Base-by-base conservation (phyloP, 2,329 filamentous ascomycete species). In the Pseudogymnoascus destructans region DNA sequence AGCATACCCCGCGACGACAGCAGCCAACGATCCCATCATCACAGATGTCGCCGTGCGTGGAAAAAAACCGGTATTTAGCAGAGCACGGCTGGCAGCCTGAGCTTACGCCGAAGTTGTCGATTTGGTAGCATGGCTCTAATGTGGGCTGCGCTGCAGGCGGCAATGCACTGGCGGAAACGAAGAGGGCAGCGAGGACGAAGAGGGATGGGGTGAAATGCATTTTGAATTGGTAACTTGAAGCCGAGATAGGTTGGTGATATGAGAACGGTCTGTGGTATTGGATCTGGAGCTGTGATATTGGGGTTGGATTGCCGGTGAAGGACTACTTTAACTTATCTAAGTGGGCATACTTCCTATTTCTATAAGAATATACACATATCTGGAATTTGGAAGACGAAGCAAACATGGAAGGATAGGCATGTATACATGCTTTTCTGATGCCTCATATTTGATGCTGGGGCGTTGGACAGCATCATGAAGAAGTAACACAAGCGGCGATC, bases 401-500 rank as follows among this genome's bases (percentile, higher is more conserved):
- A 52, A 52, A 30, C 42, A 52, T 1, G n/a, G 23, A 30, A 30
- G 8, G 15, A 5, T 2, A 52, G 9, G 6, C n/a, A 49, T 7
- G 42, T 11, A 17, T 30, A 52, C 23, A 52, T 13, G 3, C 3
- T 17, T 11, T 30, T 27, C n/a, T 30, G 25, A 52, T 17, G 42
- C n/a, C 42, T 52, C 23, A 17, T 9, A 30, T 30, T 30, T 52
- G n/a, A 30, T 30, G 42, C 42, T 30, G 23, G 23, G 25, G 42
- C n/a, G 42, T 27, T 3, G 23, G 42, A 52, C 23, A 13, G n/a
- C 23, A 9, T 52, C 42, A 17, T 52, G n/a, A 52, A 46, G 40
- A 46, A 30, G 42, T 52, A 52, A 52, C 42, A 52, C 42, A 52
- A 30, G 27, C 9, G 13, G 42, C 25, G n/a, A 52, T 52, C 42